A percentile compares a stretch with the other conserved stretches of the same genome.
phyloP scores from a whole-genome alignment of 1,139 yeast species.

The Saccharomyces hybrid region DNA sequence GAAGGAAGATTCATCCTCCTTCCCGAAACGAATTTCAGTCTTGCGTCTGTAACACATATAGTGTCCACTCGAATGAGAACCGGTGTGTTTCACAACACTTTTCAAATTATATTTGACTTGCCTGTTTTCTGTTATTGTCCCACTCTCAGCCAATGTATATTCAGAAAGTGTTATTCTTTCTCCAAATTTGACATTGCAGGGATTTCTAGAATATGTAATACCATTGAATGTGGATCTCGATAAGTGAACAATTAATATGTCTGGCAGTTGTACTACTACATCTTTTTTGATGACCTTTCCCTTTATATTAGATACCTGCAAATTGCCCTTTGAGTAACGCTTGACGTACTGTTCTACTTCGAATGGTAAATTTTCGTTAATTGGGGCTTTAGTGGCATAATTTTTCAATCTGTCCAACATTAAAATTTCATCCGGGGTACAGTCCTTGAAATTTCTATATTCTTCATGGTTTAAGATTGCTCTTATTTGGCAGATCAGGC shows the following conservation, averaged over 20 bases:
- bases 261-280: constrained; percentile 58
- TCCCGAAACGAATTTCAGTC: constrained; percentile 51
- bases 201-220: constrained; percentile 62
- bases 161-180: constrained; percentile 46
- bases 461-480: constrained; percentile 36
- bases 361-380: constrained; percentile 53
- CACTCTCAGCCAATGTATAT: constrained; percentile 29
- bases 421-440: constrained; percentile 13
- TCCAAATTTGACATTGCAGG: constrained; percentile 62
- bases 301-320: constrained; percentile 41
- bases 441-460: constrained; percentile 7
- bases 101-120: constrained; percentile 46
- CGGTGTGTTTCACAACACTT: constrained; percentile 77
- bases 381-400: constrained; percentile 37
- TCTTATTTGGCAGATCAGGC: constrained; percentile 56
- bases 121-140: constrained; percentile 10
- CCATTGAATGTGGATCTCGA: constrained; percentile 76
- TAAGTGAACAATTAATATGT: constrained; percentile 63
- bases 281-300: constrained; percentile 63
- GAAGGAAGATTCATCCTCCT: constrained; percentile 37
- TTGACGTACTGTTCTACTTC: constrained; percentile 40
- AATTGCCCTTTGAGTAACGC: constrained; percentile 38
- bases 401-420: constrained; percentile 29
- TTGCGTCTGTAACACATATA: constrained; percentile 73
- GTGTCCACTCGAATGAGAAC: constrained; percentile 86